Evolutionary conservation across 495 filamentous ascomycete genomes (phyloP).

Genomic region (Lasiosphaeriaceae sp.): DNA sequence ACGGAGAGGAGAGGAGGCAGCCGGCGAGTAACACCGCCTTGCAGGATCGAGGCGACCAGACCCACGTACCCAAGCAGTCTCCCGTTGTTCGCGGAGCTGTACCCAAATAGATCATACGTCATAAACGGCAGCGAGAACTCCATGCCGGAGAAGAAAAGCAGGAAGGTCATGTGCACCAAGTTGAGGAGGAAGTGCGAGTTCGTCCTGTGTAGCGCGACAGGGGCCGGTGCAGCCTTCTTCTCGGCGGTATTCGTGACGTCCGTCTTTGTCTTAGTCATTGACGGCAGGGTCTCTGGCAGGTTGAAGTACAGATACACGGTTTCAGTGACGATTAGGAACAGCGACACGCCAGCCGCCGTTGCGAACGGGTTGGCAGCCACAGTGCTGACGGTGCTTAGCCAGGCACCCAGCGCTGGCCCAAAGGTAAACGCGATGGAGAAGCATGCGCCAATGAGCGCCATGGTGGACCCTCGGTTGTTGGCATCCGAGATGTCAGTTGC

Average conservation of each 20-base stretch:
- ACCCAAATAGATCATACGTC: slow-evolving; percentile 87
- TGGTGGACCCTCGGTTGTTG: slow-evolving; percentile 75
- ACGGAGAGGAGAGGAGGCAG: slow-evolving; percentile 75
- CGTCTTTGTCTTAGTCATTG: slow-evolving; percentile 29
- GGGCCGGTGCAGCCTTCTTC: slow-evolving; percentile 17
- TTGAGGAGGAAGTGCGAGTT: slow-evolving; percentile 85
- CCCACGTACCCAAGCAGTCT: slow-evolving; percentile 91
- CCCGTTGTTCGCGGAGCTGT: slow-evolving; percentile 73
- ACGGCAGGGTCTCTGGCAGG: slow-evolving; percentile 84
- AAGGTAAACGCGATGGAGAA: slow-evolving; percentile 98
- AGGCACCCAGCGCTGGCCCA: slow-evolving; percentile 86
- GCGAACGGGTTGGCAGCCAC: slow-evolving; percentile 91
- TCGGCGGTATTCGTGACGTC: slow-evolving; percentile 16
- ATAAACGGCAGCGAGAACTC: slow-evolving; percentile 96
- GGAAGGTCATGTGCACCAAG: slow-evolving; percentile 79
- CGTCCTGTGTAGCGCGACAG: slow-evolving; percentile 46
- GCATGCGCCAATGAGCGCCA: slow-evolving; percentile 93
- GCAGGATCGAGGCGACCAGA: slow-evolving; percentile 83
- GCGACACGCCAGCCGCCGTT: slow-evolving; percentile 77
- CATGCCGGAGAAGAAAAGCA: slow-evolving; percentile 96
- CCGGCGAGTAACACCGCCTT: slow-evolving; percentile 79
- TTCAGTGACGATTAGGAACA: slow-evolving; percentile 78
- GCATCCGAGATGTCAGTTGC: slow-evolving; percentile 92
- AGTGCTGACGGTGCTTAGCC: slow-evolving; percentile 65
- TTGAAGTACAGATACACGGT: slow-evolving; percentile 82